A percentile compares a stretch with the other conserved stretches of the same genome.
These are phyloP conservation scores for Suillus spraguei DNA, from an alignment of 768 basidiomycete species.

Conservation along the genomic window DNA sequence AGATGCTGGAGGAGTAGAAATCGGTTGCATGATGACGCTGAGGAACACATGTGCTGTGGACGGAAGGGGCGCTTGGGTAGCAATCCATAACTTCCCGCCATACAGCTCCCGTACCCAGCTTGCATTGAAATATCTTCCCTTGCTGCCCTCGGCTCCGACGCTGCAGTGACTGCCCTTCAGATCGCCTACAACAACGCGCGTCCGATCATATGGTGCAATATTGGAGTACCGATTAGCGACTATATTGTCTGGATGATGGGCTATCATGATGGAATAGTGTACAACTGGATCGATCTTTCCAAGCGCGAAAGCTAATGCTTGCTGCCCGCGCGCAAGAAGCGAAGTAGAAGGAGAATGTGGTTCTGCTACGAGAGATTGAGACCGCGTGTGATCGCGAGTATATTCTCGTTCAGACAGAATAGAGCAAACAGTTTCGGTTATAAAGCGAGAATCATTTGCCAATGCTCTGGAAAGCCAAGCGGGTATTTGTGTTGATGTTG, in stretches of 20 bases:
- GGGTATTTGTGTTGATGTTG: background rate
- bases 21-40: constrained; percentile 60
- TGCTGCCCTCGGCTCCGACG: constrained; percentile 16
- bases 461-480: constrained; percentile 8
- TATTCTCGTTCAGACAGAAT: constrained; percentile 42
- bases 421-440: constrained; percentile 30
- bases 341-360: background rate
- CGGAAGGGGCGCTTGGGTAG: constrained; percentile 79
- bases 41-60: constrained; percentile 76
- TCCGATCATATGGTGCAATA: constrained; percentile 82
- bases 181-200: constrained; percentile 58
- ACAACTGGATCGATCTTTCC: constrained; percentile 27
- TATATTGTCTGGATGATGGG: constrained; percentile 44
- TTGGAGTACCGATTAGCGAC: constrained; percentile 70
- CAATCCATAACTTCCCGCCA: constrained; percentile 83
- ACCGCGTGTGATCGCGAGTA: constrained; percentile 34
- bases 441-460: background rate
- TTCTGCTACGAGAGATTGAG: constrained; percentile 20
- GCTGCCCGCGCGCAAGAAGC: constrained; percentile 10
- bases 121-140: constrained; percentile 74
- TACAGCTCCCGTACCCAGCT: constrained; percentile 80
- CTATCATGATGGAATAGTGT: constrained; percentile 62
- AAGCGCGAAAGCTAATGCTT: constrained; percentile 10
- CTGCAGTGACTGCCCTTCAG: background rate
- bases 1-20: constrained; percentile 37